Evolutionary conservation across 1,284 basidiomycete species (phyloP), one percentile per base, ranked within the genome.

Genomic region (Rhodotorula mucilaginosa): DNA sequence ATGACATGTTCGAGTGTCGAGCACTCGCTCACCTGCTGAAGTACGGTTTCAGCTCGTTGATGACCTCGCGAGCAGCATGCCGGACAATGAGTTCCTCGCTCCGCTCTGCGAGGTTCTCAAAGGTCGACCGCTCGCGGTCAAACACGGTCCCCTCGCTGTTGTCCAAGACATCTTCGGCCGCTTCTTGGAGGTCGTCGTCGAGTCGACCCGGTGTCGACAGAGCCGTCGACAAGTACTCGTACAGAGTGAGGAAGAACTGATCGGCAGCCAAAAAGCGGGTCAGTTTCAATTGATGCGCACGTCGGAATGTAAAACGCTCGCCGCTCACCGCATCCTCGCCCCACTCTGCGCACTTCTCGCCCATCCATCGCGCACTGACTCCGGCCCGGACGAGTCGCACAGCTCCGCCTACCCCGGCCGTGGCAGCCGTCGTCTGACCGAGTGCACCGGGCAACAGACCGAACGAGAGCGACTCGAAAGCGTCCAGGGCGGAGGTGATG

Each of bases 391-490:
- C 87, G 47, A 97, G 82, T 63, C 92, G 85, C 77, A 90, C 88
- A 16, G 90, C 85, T 12, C 93, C 94, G 64, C 89, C 88, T 5
- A 90, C 85, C 2, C 93, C 92, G 51, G 87, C 87, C 75, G 63
- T 82, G 82, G 60, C 88, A 84, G 21, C 82, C 79, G 16, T 82
- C 76, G 95, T 84, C 7, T 91, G 92, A 7, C 95, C 96, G 0
- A 96, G 94, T 10, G 98, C 93, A 5, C 90, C 90, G 7, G 93
- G 89, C 46, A 94, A 87, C 76, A 99, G 88, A 0, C 89, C 87
- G 26, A 90, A 92, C 1, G 92, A 92, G 5, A 97, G 83, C 0
- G 89, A 90, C 81, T 98, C 96, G 77, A 97, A 97, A 0, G 94
- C 94, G 77, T 97, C 93, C 16, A 98, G 83, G 5, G 92, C 92